Base-by-base conservation (phyloP, 805 yeast genomes). In the Candida boidinii region DNA sequence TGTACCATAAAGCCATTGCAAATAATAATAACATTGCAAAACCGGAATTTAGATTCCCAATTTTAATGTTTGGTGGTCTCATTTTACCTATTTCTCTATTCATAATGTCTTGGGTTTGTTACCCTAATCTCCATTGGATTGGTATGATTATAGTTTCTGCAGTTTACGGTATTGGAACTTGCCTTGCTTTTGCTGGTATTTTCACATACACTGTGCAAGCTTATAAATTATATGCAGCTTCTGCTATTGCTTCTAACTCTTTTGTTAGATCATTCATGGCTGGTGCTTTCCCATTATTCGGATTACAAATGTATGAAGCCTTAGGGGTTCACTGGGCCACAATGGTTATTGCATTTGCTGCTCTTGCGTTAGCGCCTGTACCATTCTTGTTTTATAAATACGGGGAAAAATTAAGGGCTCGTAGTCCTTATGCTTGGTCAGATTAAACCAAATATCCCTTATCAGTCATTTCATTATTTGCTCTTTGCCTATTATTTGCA, bases 241-340 rank as follows among this genome's bases (percentile, higher is more conserved):
- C 74, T 11, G 73, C 64, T 0, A 54, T 68, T 56, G 71, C 71
- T 10, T 64, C 68, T 23, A 71, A 70, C 39, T 59, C 78, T 1
- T 61, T 73, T 36, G 57, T 72, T 14, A 62, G 81, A 48, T 65
- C 73, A 30, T 46, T 61, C 2, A 64, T 73, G 68, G 70, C 73
- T 30, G 81, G 76, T 4, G 58, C 65, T 4, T 73, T 73, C 49
- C 79, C 80, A 2, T 49, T 76, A 20, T 75, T 75, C 47, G 75
- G 76, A 2, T 46, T 63, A 25, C 78, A 70, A 41, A 70, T 75
- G 78, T 73, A 71, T 47, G 63, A 65, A 39, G 54, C 60, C 10
- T 48, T 75, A 48, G 76, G 78, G 4, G 61, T 69, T 21, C 66
- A 73, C 39, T 77, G 79, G 78, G 81, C 81, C 2, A 57, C 68